Evolutionary conservation across 768 basidiomycete genomes (phyloP).

Genomic region (Suillus tomentosus): DNA sequence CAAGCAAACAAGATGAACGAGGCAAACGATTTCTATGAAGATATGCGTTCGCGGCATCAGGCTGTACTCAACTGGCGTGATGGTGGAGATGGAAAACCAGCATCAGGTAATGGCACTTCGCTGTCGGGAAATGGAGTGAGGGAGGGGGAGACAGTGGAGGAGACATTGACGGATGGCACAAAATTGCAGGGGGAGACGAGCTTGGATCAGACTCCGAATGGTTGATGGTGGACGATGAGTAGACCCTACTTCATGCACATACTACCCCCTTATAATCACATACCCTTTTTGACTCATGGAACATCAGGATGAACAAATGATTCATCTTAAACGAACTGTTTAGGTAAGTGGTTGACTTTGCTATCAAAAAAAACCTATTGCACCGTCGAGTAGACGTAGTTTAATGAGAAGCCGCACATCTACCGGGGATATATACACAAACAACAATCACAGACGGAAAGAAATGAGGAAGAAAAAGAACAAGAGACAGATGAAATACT

Average conservation of each 20-base stretch:
- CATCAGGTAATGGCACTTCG: conserved; percentile 38
- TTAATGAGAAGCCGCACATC: conserved; percentile 32
- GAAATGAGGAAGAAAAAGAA: conserved; percentile 14
- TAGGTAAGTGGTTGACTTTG: conserved; percentile 6
- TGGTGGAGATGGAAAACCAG: conserved; percentile 29
- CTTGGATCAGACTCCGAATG: conserved; percentile 91
- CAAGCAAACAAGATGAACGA: conserved; percentile 97
- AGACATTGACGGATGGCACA: conserved; percentile 66
- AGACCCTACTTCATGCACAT: conserved; percentile 15
- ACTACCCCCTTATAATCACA: conserved; percentile 21
- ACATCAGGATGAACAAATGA: conserved; percentile 4
- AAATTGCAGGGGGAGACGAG: conserved; percentile 67
- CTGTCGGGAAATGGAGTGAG: conserved; percentile 47
- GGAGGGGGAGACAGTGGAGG: conserved; percentile 38
- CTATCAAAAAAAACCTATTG: conserved; percentile 24
- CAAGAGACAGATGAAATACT: conserved; percentile 23
- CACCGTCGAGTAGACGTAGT: conserved; percentile 12
- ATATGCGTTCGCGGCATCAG: conserved; percentile 76
- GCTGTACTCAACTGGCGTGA: conserved; percentile 62
- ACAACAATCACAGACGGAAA: conserved; percentile 22
- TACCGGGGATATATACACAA: conserved; percentile 32
- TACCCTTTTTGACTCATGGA: conserved; percentile 19
- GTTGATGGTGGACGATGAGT: conserved; percentile 64
- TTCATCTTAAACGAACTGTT: conserved; percentile 8
- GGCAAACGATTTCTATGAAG: conserved; percentile 87